Base-by-base conservation (phyloP, 441 rosid species). In the Erysimum cheiri region DNA sequence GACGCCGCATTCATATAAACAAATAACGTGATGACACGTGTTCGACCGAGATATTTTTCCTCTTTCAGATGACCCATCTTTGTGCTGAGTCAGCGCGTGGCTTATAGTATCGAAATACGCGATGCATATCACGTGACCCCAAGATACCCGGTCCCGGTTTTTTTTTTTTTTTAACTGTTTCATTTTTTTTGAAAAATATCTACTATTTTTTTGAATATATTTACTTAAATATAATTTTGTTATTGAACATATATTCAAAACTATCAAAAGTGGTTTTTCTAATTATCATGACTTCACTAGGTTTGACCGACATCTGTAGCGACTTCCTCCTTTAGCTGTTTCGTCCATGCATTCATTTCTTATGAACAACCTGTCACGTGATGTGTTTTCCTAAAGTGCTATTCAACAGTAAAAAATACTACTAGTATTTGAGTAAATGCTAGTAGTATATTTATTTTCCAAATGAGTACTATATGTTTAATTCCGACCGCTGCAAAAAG, bases 1-100 rank as follows among this genome's bases (percentile, higher is more conserved):
- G 60, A 58, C 83, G 87, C 87, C 84, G 87, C 87, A 82, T 81
- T 73, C 70, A 53, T 53, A 61, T 52, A 36, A 43, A 24, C 59
- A 36, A 36, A 43, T 65, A 1, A 0, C 54, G 71, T 74, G 12
- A 0, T 0, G 83, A 77, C 89, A 86, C 86, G 88, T 87, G 61
- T 57, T 7, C 0, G 0, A 0, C 4, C 0, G 0, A 9, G 5
- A 71, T 19, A 11, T 28, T 68, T 57, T 74, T 72, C 66, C 74
- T 74, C 8, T 48, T 47, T 44, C n/a, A 65, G 79, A 71, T 52
- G 35, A 28, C 36, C 47, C 1, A 22, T 22, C 24, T 22, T 22
- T 22, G 24, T 22, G 24, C 24, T 22, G 24, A 22, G 24, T 22
- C 24, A 22, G 24, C 24, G 24, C 24, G 24, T 22, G 24, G 24